Evolutionary conservation across 441 rosid genomes (phyloP).

Genomic region (Populus hybrid): DNA sequence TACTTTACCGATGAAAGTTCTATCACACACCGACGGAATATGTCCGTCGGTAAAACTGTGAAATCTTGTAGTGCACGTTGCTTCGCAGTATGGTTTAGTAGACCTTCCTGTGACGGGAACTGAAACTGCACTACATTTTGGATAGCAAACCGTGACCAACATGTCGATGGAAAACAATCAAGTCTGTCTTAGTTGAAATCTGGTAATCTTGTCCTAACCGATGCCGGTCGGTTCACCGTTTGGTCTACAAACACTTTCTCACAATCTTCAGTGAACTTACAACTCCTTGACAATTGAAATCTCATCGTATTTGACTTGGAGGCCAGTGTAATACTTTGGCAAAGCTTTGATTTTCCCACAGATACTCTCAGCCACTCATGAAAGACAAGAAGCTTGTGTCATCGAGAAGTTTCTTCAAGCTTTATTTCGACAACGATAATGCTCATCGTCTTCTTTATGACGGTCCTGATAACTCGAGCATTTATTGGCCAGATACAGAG

Average conservation of each 20-base stretch:
- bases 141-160: slow-evolving; percentile 26
- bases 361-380: slow-evolving; percentile 34
- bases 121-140: slow-evolving; percentile 12
- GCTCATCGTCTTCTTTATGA: slow-evolving; percentile 26
- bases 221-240: slow-evolving; percentile 8
- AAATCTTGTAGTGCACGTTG: slow-evolving; percentile 9
- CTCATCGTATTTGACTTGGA: slow-evolving; percentile 5
- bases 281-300: slow-evolving; percentile 15
- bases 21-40: no score
- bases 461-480: slow-evolving; percentile 18
- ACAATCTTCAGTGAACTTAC: not conserved
- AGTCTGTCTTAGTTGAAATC: slow-evolving; percentile 6
- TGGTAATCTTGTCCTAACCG: slow-evolving; percentile 11
- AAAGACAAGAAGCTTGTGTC: slow-evolving; percentile 20
- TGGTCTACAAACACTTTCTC: slow-evolving; percentile 9
- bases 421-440: slow-evolving; percentile 26
- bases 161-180: slow-evolving; percentile 22
- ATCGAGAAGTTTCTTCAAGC: slow-evolving; percentile 18
- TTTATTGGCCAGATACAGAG: slow-evolving; percentile 29
- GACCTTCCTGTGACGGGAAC: not conserved
- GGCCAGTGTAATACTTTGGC: slow-evolving; percentile 5
- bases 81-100: slow-evolving; percentile 26
- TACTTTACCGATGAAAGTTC: no score
- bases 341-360: slow-evolving; percentile 35
- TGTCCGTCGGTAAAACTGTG: no score